Evolutionary conservation across 1,139 yeast genomes (phyloP), one percentile per base, ranked within the genome.

Genomic region (Debaryomyces subglobosus): DNA sequence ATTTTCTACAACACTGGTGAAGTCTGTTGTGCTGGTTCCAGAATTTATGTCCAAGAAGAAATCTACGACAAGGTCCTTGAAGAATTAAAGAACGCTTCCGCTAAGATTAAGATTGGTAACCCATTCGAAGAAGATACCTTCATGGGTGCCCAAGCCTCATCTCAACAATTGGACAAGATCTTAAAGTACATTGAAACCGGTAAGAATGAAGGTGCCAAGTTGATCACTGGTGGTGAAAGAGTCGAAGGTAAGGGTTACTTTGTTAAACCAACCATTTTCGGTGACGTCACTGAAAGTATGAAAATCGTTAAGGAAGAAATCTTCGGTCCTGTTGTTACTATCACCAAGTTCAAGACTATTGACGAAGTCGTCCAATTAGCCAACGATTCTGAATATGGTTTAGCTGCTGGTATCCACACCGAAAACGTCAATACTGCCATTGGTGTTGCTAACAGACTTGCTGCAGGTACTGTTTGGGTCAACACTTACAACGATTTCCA

Each of bases 111-210:
- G 63, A 82, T 86, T 59, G 96, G 96, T 65, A 75, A 86, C 67
- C 95, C 95, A 68, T 88, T 86, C 71, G 88, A 84, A 54, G 82
- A 79, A 58, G 79, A 72, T 46, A 78, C 83, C 48, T 84, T 79
- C 78, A 91, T 88, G 79, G 96, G 96, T 64, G 90, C 96, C 47
- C 96, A 89, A 74, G 87, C 89, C 53, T 85, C 92, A 43, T 77
- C 79, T 66, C 69, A 76, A 58, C 96, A 89, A 75, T 79, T 86
- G 64, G 83, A 86, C 69, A 86, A 86, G 74, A 85, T 89, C 60
- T 74, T 89, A 67, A 72, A 75, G 52, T 89, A 85, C 72, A 86
- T 89, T 64, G 84, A 86, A 57, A 68, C 75, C 47, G 96, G 96
- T 66, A 81, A 84, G 73, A 61, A 72, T 46, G 91, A 85, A 69